Base-by-base conservation (phyloP, 2,329 filamentous ascomycete species). In the Sporothrix euskadiensis region DNA sequence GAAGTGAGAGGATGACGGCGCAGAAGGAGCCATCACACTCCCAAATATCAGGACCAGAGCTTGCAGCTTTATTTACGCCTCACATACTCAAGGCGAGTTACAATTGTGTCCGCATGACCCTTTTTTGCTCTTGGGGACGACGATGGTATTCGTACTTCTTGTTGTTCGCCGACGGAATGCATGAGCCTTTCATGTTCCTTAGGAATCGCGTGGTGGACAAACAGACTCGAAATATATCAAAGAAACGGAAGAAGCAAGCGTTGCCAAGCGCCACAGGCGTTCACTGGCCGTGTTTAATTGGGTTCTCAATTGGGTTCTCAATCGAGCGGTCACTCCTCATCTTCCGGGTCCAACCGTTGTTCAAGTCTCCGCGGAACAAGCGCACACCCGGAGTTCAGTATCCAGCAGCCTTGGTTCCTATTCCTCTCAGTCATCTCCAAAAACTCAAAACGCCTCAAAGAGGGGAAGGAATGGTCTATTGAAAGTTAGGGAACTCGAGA, bases 291-390 rank as follows among this genome's bases (percentile, higher is more conserved):
- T 66, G 61, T 30, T 30, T 47, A 30, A n/a, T 22, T n/a, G 35
- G 19, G 8, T 22, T 63, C 35, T 19, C 9, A 30, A n/a, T 22
- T n/a, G 35, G 19, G 8, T 22, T 63, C 35, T 19, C 9, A 44
- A 6, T 35, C n/a, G 19, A 44, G 22, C 19, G 12, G 30, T 19
- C 14, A 3, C 35, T 35, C 9, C 41, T 19, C n/a, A n/a, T 35
- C 6, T 47, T 65, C 39, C 35, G 26, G 39, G 39, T 22, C 39
- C 61, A 65, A 14, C n/a, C 61, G 61, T 16, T 6, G 9, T 8
- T 66, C 61, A n/a, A 47, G 39, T 47, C 61, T 66, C 61, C 61
- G 61, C 61, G 61, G 39, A 66, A 39, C 39, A 66, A 47, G 61
- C 39, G n/a, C 35, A 22, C 26, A 16, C 61, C 56, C 61, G 22